Percentiles rank a stretch among this genome's conserved stretches.
Evolutionary conservation across 805 yeast species (phyloP).

Genomic region (Brettanomyces sp.): DNA sequence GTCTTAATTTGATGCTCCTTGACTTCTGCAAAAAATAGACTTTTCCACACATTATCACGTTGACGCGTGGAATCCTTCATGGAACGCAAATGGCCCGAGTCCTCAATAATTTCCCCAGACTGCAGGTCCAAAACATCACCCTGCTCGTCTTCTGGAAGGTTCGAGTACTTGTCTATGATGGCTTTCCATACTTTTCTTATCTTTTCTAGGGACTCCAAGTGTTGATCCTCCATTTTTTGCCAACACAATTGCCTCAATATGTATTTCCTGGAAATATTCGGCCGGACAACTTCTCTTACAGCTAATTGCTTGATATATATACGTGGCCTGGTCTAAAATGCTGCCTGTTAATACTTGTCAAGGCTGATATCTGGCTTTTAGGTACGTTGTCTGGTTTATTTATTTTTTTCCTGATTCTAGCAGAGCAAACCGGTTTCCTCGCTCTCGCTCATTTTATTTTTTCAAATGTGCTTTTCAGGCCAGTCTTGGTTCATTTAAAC

Average conservation of each 20-base stretch:
- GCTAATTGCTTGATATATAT: no score
- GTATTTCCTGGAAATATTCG: no score
- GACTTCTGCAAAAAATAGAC: constrained; percentile 24
- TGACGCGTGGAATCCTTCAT: constrained; percentile 19
- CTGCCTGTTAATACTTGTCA: no score
- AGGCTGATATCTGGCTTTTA: no score
- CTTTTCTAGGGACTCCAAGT: constrained; percentile 10
- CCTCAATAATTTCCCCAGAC: constrained; percentile 55
- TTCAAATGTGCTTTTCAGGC: no score
- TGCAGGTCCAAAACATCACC: constrained; percentile 58
- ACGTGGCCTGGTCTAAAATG: no score
- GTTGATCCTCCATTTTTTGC: not conserved
- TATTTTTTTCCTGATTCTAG: no score
- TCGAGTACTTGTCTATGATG: constrained; percentile 43
- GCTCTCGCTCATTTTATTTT: no score
- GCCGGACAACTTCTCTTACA: no score
- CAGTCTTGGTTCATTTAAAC: no score
- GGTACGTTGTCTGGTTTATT: no score
- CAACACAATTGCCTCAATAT: not conserved
- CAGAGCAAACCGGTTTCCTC: no score
- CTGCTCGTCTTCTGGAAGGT: constrained; percentile 37
- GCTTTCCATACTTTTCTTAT: constrained; percentile 34
- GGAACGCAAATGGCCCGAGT: constrained; percentile 60
- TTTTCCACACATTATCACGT: constrained; percentile 30
- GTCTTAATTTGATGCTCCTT: constrained; percentile 8